These are phyloP conservation scores for Pythium dissotocum DNA, from an alignment of 352 stramenopile species.

Conservation along the genomic window DNA sequence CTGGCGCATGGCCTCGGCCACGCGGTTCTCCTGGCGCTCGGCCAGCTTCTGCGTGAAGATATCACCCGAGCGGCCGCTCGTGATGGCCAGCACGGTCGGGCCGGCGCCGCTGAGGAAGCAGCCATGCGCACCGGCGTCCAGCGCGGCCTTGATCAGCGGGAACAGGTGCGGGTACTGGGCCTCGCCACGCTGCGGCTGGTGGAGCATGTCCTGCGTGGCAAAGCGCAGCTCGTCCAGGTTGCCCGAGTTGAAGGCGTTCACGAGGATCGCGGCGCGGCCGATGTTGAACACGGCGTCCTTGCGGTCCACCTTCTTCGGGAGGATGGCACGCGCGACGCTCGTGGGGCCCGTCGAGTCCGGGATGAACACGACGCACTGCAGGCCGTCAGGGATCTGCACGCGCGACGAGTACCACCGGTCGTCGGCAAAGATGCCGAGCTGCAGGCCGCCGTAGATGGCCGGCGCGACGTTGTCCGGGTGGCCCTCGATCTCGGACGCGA, in stretches of 20 bases:
- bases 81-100: constrained; percentile 98
- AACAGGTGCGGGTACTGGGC: constrained; percentile 96
- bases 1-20: constrained; percentile 97
- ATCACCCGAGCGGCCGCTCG: constrained; percentile 95
- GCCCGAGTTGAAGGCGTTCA: constrained; percentile 95
- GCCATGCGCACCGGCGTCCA: constrained; percentile 92
- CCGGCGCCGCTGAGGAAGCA: constrained; percentile 97
- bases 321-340: constrained; percentile 90
- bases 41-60: constrained; percentile 98
- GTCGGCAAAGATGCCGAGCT: constrained; percentile 94
- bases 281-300: constrained; percentile 98
- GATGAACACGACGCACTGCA: constrained; percentile 99
- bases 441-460: constrained; percentile 98
- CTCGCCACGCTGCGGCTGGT: constrained; percentile 96
- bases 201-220: constrained; percentile 93
- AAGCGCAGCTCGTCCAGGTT: constrained; percentile 97
- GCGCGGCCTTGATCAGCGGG: constrained; percentile 96
- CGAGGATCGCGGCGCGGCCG: constrained; percentile 95
- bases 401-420: constrained; percentile 97
- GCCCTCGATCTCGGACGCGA: constrained; percentile 97
- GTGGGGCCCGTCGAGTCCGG: constrained; percentile 97
- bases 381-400: constrained; percentile 93
- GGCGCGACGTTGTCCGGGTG: constrained; percentile 99
- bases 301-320: constrained; percentile 86
- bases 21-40: constrained; percentile 86